phyloP scores from a whole-genome alignment of 2,329 filamentous ascomycete species.

The Aschersonia sp. region DNA sequence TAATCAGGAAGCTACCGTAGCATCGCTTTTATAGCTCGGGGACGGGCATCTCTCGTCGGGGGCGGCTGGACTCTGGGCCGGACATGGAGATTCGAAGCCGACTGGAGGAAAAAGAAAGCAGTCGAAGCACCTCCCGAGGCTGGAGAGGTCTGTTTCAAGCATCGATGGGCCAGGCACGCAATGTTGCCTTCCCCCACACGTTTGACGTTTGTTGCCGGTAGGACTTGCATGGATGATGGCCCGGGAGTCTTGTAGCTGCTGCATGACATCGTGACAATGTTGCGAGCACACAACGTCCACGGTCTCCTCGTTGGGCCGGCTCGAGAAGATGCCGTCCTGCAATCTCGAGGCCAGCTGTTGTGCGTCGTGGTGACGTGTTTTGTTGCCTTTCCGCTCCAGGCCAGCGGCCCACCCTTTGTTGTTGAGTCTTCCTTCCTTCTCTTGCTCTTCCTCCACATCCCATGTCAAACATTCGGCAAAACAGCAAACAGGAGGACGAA shows the following conservation, averaged over 20 bases:
- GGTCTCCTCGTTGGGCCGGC: neutral
- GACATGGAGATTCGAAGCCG: neutral
- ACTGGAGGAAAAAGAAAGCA: neutral
- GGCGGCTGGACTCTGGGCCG: neutral
- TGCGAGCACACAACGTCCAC: neutral
- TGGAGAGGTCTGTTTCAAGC: neutral
- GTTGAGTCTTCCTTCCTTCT: too few relatives aligned
- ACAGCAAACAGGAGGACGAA: too few relatives aligned
- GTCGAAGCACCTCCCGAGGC: neutral
- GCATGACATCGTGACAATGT: neutral
- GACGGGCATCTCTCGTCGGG: neutral
- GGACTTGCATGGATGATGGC: neutral
- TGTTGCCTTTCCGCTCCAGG: too few relatives aligned
- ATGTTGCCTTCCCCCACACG: neutral
- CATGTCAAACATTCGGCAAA: too few relatives aligned
- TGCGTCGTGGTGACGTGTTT: too few relatives aligned
- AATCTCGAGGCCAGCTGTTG: neutral
- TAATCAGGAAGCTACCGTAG: neutral
- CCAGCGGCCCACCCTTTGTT: too few relatives aligned
- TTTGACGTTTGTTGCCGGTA: neutral
- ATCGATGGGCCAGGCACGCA: neutral
- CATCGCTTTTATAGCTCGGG: neutral
- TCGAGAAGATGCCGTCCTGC: neutral
- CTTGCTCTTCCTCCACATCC: too few relatives aligned
- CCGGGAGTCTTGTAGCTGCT: too few relatives aligned